Evolutionary conservation across 805 yeast species (phyloP).

Genomic region (Myxozyma sirexii): DNA sequence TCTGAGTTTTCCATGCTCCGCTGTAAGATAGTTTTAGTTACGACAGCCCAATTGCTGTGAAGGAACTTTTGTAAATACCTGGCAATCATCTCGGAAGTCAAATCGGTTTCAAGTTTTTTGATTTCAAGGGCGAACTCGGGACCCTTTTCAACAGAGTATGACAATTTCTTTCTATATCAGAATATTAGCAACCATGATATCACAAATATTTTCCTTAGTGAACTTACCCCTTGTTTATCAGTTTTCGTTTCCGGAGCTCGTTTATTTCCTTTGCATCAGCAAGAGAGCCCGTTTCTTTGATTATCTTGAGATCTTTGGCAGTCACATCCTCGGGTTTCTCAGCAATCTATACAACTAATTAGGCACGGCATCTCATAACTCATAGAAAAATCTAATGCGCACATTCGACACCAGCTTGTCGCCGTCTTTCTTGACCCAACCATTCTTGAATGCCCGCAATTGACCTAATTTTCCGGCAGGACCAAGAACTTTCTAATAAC

Average conservation of each 20-base stretch:
- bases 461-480: slow-evolving; percentile 89
- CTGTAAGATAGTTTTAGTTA: slow-evolving; percentile 29
- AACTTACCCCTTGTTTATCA: slow-evolving; percentile 53
- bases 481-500: slow-evolving; percentile 64
- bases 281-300: slow-evolving; percentile 59
- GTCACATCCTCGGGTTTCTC: slow-evolving; percentile 66
- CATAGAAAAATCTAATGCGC: background rate
- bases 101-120: slow-evolving; percentile 83
- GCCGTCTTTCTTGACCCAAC: slow-evolving; percentile 91
- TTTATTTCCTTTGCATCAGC: slow-evolving; percentile 64
- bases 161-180: slow-evolving; percentile 59
- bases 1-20: slow-evolving; percentile 78
- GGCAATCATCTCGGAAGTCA: slow-evolving; percentile 89
- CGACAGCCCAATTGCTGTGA: background rate
- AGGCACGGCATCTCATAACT: background rate
- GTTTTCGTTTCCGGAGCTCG: slow-evolving; percentile 94
- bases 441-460: slow-evolving; percentile 95
- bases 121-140: slow-evolving; percentile 80
- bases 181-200: no score
- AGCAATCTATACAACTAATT: slow-evolving; percentile 34
- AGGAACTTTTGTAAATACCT: slow-evolving; percentile 20
- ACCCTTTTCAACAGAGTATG: slow-evolving; percentile 78
- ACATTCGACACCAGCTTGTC: slow-evolving; percentile 66
- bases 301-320: slow-evolving; percentile 61
- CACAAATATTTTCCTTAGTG: no score